Evolutionary conservation across 2,329 filamentous ascomycete genomes (phyloP).

Genomic region (Ascosphaera apis): DNA sequence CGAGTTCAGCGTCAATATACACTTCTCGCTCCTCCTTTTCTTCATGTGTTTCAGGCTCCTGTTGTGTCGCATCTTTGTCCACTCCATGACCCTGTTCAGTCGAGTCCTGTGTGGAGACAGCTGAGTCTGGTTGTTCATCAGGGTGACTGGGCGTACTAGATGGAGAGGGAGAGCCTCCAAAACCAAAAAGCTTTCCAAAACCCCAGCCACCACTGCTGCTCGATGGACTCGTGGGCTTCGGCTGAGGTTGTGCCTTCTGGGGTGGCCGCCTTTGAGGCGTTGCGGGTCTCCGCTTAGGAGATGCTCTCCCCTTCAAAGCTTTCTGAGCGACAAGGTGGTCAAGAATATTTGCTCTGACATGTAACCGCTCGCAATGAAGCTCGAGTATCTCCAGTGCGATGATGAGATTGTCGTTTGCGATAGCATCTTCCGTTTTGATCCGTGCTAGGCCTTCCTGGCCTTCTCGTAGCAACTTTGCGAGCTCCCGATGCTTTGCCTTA

Average conservation of each 20-base stretch:
- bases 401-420: constrained; percentile 8
- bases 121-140: neutral
- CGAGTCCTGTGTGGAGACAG: neutral
- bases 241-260: neutral
- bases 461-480: constrained; percentile 7
- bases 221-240: neutral
- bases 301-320: neutral
- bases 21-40: constrained; percentile 8
- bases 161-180: neutral
- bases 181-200: neutral
- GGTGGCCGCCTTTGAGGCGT: neutral
- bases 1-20: constrained; percentile 43
- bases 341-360: constrained; percentile 8
- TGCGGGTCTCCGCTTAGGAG: neutral
- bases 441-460: constrained; percentile 8
- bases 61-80: neutral
- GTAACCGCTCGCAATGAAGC: constrained; percentile 8
- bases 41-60: constrained; percentile 2
- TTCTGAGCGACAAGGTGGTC: constrained; percentile 6
- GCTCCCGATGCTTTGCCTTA: constrained; percentile 7
- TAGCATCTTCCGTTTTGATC: constrained; percentile 8
- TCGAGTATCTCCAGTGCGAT: constrained; percentile 8
- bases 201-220: neutral
- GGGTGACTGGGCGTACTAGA: neutral
- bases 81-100: neutral